phyloP scores from a whole-genome alignment of 768 basidiomycete species.

The Gloeopeniophorella convolvens region DNA sequence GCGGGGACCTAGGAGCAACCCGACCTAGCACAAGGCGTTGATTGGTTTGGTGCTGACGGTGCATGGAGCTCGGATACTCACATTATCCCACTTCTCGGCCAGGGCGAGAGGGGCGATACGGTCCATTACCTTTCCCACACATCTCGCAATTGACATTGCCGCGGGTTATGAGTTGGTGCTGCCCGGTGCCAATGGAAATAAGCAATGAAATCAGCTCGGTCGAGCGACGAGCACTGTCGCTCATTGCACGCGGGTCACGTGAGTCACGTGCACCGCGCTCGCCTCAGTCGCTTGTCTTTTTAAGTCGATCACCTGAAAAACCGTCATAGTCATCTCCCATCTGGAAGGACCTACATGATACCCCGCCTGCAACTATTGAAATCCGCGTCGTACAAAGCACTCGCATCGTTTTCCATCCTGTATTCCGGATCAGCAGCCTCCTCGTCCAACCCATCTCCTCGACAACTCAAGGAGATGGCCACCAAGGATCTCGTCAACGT shows the following conservation, averaged over 20 bases:
- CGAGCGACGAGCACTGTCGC: not conserved
- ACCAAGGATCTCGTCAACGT: conserved; percentile 38
- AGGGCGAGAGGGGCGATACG: conserved; percentile 80
- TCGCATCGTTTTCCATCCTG: conserved; percentile 19
- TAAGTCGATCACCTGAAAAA: no score
- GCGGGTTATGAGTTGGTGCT: conserved; percentile 10
- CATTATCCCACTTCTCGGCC: conserved; percentile 94
- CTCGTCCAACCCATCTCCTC: conserved; percentile 29
- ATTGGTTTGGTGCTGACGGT: conserved; percentile 17
- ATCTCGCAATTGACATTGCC: conserved; percentile 43
- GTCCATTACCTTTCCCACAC: conserved; percentile 65
- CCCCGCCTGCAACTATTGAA: not conserved
- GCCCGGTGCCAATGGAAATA: no score
- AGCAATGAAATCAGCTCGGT: not conserved
- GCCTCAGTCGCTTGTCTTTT: no score
- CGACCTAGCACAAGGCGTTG: conserved; percentile 23
- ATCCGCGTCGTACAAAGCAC: conserved; percentile 13
- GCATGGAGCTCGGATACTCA: conserved; percentile 35
- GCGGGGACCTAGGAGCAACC: conserved; percentile 28
- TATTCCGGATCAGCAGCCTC: conserved; percentile 24
- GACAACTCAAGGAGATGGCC: conserved; percentile 29
- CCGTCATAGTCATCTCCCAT: not conserved
- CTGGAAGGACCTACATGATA: not conserved
- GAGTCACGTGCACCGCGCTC: no score
- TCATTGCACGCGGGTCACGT: not conserved